Percentiles rank a stretch among this genome's conserved stretches.
Evolutionary conservation across 768 basidiomycete genomes (phyloP).

Genomic region (Rhodotorula toruloides): DNA sequence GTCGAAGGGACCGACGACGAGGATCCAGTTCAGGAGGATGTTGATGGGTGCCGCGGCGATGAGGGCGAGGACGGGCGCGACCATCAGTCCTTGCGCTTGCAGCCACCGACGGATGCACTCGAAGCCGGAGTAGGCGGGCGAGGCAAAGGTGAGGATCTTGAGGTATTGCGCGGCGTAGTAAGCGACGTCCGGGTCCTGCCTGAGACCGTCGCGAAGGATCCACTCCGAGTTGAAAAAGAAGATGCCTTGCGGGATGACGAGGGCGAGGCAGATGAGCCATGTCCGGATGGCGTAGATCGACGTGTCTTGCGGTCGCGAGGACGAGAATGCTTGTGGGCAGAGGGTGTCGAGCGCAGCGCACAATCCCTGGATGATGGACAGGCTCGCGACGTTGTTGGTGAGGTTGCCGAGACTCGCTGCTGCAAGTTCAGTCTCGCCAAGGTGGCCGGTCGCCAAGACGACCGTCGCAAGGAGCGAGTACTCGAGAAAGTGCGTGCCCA

Average conservation of each 20-base stretch:
- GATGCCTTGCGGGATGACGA: conserved; percentile 53
- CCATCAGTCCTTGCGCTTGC: conserved; percentile 57
- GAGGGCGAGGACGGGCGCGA: conserved; percentile 76
- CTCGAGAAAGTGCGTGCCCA: conserved; percentile 56
- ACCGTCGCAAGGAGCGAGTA: conserved; percentile 78
- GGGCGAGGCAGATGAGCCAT: conserved; percentile 21
- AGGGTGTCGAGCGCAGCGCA: conserved; percentile 67
- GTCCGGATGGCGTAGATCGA: conserved; percentile 37
- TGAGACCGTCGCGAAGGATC: conserved; percentile 57
- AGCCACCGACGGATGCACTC: conserved; percentile 42
- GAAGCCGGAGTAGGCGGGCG: conserved; percentile 43
- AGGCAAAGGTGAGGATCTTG: conserved; percentile 29
- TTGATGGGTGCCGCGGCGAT: conserved; percentile 80
- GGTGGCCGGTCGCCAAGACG: conserved; percentile 81
- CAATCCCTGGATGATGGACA: conserved; percentile 39
- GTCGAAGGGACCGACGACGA: conserved; percentile 51
- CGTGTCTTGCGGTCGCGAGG: conserved; percentile 63
- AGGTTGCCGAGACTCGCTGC: conserved; percentile 70
- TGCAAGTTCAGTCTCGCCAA: conserved; percentile 83
- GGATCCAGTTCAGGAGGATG: conserved; percentile 69
- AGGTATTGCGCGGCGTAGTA: conserved; percentile 36
- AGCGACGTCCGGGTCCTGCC: conserved; percentile 44
- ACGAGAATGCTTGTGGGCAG: conserved; percentile 92
- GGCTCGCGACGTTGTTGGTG: conserved; percentile 55
- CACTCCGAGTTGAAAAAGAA: conserved; percentile 80